Evolutionary conservation across 345 rosid species (phyloP), one percentile per base, ranked within the genome.

Genomic region (Carallia pectinifolia): DNA sequence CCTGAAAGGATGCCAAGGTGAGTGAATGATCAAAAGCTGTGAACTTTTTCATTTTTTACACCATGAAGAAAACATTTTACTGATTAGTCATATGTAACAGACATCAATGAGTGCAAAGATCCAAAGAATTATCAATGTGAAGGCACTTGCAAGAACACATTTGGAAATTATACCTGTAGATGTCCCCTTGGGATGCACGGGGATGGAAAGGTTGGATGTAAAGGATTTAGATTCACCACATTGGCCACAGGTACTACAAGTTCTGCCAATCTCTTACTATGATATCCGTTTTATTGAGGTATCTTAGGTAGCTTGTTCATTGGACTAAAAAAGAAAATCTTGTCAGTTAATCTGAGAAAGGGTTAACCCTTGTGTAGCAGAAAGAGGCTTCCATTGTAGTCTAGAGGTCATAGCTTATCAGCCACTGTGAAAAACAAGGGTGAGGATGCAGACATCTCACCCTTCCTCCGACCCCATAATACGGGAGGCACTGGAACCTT

Each of bases 161-260:
- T 4, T 10, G 77, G 72, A 30, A 17, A 29, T 18, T 74, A 74
- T 36, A 62, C 62, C 2, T 64, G 78, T 44, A 5, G 40, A 1
- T 74, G 78, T 38, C 73, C 73, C 17, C 40, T 68, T 27, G 69
- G 78, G 60, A 74, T 63, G 69, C 62, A 31, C 17, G 77, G 77
- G 3, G 68, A 74, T 62, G 68, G 63, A 1, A 67, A 67, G 67
- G 36, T 10, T 9, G 64, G 72, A 2, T 74, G 77, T 67, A 62
- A 44, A 30, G 76, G 69, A 65, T 58, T 65, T 58, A 40, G 58
- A 2, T 52, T 72, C 36, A 47, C 60, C 1, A 54, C 66, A 3
- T 66, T 61, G 53, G 44, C 62, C 12, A 55, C 71, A 60, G 59
- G 71, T 73, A 53, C 44, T 6, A 9, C 38, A 40, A 40, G 4